Base-by-base conservation (phyloP, 805 yeast genomes). In the Komagataella populi region DNA sequence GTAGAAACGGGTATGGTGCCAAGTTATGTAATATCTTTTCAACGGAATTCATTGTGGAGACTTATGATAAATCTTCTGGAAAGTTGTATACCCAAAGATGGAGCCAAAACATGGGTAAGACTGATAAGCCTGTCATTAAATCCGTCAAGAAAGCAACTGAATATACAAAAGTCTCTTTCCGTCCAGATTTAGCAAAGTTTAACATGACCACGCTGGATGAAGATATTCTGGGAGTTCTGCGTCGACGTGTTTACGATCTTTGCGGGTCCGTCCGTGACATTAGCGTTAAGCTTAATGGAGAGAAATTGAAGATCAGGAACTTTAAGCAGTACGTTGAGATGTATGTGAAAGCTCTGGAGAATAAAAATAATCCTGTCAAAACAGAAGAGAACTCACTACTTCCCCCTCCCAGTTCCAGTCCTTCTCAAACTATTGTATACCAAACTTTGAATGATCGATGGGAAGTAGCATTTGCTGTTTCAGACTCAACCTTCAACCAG, bases 1-100 rank as follows among this genome's bases (percentile, higher is more conserved):
- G 99, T 67, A 81, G 99, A 72, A 93, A 93, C 64, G 99, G 99
- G 56, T 93, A 82, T 63, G 99, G 99, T 68, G 99, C 99, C 49
- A 93, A 93, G 64, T 71, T 93, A 52, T 93, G 99, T 78, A 93
- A 93, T 66, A 93, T 93, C 55, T 93, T 91, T 66, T 88, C 96
- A 23, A 85, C 89, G 3, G 83, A 84, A 60, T 93, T 93, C 63
- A 76, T 73, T 12, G 76, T 93, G 24, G 96, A 89, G 64, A 93
- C 99, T 6, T 91, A 95, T 17, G 96, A 93, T 66, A 76, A 80
- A 50, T 67, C 63, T 47, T 70, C 73, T 8, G 82, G 77, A 50
- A 75, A 78, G 60, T 68, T 76, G 46, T 93, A 93, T 63, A 72
- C 73, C 44, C 99, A 93, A 64, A 77, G 77, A 2, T 93, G 99